These are phyloP conservation scores for Lasiodiplodia citricola DNA, from an alignment of 2,329 filamentous ascomycete genomes.

Conservation along the genomic window DNA sequence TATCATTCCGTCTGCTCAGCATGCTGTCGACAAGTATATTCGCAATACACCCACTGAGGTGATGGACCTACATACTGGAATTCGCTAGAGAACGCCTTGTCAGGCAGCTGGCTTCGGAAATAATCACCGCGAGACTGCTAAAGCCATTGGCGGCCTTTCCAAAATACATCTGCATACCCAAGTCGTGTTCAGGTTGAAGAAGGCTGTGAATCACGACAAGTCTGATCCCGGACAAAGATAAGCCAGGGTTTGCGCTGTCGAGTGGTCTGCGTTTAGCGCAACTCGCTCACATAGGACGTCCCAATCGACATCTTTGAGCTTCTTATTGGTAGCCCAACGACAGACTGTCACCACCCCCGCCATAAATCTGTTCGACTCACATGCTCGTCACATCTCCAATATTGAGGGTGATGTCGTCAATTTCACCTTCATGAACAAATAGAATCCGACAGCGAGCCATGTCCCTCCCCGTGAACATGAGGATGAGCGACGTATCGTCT, in stretches of 20 bases:
- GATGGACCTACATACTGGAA: not conserved
- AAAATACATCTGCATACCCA: not conserved
- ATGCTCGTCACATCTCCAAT: not conserved
- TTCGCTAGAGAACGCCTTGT: not conserved
- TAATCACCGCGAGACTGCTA: not conserved
- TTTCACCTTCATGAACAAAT: not conserved
- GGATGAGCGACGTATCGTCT: too few relatives aligned
- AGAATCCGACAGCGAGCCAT: too few relatives aligned
- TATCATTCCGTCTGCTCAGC: too few relatives aligned
- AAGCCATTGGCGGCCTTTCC: not conserved
- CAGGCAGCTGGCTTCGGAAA: not conserved
- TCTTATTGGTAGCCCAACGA: not conserved
- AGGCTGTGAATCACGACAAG: too few relatives aligned
- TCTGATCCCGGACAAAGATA: not conserved
- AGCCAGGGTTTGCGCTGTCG: not conserved
- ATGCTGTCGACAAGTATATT: too few relatives aligned
- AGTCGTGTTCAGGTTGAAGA: too few relatives aligned
- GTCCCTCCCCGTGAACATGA: too few relatives aligned
- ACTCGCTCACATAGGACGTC: not conserved
- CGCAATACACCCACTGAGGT: not conserved
- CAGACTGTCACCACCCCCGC: not conserved
- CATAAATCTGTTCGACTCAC: not conserved
- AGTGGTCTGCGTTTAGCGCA: not conserved
- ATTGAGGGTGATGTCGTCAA: not conserved
- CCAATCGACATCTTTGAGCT: slow-evolving; percentile 10